Evolutionary conservation across 306 rosid genomes (phyloP).

Genomic region (Psophocarpus tetragonolobus): DNA sequence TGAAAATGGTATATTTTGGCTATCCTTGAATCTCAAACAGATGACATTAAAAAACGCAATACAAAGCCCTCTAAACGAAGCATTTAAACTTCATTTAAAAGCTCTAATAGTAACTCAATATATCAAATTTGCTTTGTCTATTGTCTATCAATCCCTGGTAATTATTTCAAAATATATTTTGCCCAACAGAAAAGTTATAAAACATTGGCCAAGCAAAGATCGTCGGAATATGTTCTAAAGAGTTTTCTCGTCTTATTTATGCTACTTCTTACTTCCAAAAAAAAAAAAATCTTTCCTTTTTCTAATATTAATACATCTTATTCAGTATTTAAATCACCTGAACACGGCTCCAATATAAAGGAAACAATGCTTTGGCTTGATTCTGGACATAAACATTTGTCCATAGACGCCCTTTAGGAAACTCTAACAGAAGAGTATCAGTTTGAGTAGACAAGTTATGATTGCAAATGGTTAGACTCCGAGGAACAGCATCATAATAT

Average conservation of each 20-base stretch:
- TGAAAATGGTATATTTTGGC: slow-evolving; percentile 17
- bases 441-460: slow-evolving; percentile 79
- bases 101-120: slow-evolving; percentile 22
- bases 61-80: slow-evolving; percentile 11
- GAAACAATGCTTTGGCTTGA: slow-evolving; percentile 96
- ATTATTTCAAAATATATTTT: slow-evolving; percentile 16
- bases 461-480: slow-evolving; percentile 80
- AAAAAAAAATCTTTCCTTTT: background rate
- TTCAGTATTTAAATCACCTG: slow-evolving; percentile 64
- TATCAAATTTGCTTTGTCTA: slow-evolving; percentile 10
- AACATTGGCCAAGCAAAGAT: slow-evolving; percentile 7
- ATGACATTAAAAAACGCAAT: slow-evolving; percentile 7
- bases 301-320: background rate
- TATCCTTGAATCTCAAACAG: slow-evolving; percentile 13
- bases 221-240: background rate
- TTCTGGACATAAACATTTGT: slow-evolving; percentile 81
- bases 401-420: slow-evolving; percentile 95
- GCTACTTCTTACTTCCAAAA: slow-evolving; percentile 2
- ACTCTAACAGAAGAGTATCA: slow-evolving; percentile 86
- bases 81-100: slow-evolving; percentile 22
- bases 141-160: slow-evolving; percentile 22
- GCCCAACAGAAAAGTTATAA: background rate
- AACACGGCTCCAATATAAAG: slow-evolving; percentile 95
- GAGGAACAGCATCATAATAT: slow-evolving; percentile 92
- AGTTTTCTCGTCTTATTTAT: slow-evolving; percentile 3